These are phyloP conservation scores for Mycena sp. DNA, from an alignment of 1,284 basidiomycete species.

Conservation along the genomic window DNA sequence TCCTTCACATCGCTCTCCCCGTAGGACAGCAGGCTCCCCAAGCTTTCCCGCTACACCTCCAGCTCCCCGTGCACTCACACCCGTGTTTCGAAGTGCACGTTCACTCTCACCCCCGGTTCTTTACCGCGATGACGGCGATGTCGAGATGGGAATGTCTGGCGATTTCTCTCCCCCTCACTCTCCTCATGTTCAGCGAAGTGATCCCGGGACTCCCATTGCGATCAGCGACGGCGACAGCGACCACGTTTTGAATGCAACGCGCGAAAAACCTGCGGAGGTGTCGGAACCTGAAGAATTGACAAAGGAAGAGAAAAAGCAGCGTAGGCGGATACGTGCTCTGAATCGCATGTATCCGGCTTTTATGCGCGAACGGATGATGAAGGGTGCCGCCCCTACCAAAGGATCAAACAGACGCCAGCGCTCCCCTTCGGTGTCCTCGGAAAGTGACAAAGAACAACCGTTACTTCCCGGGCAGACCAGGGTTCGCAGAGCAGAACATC, in stretches of 20 bases:
- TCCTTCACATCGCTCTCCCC: constrained; percentile 3
- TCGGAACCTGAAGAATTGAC: constrained; percentile 24
- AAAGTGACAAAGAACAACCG: constrained; percentile 45
- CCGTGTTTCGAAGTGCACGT: constrained; percentile 15
- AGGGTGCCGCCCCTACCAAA: constrained; percentile 26
- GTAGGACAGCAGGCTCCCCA: neutral
- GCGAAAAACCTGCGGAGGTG: neutral
- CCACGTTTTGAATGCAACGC: neutral
- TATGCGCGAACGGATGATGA: constrained; percentile 52
- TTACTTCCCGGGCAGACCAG: constrained; percentile 59
- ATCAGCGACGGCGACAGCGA: constrained; percentile 27
- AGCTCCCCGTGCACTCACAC: constrained; percentile 18
- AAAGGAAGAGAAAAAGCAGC: constrained; percentile 40
- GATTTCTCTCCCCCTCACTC: constrained; percentile 10
- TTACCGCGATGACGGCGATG: constrained; percentile 9
- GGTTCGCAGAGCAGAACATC: constrained; percentile 45
- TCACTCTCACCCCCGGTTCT: constrained; percentile 12
- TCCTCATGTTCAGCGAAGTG: constrained; percentile 2
- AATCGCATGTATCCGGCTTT: constrained; percentile 56
- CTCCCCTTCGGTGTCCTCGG: constrained; percentile 36
- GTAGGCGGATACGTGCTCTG: constrained; percentile 49
- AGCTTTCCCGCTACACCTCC: neutral
- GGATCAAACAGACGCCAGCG: constrained; percentile 33
- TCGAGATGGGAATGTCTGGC: constrained; percentile 18
- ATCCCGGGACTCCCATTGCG: constrained; percentile 20